Evolutionary conservation across 768 basidiomycete species (phyloP), one percentile per base, ranked within the genome.

Genomic region (Panaeolus cyanescens): DNA sequence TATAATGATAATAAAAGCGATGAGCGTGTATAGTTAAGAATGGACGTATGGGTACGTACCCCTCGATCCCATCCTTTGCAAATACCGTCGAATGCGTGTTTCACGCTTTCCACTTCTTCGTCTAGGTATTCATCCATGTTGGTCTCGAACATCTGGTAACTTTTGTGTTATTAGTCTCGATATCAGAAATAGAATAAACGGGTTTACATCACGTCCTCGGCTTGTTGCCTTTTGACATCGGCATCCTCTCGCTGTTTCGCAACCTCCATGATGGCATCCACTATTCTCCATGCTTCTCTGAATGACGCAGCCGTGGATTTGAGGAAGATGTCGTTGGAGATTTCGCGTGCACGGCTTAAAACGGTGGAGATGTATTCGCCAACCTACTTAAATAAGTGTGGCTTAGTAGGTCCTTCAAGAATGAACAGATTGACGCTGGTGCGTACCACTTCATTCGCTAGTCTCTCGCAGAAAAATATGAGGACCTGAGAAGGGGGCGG

Each of bases 91-190:
- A 97, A 85, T 0, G 82, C 77, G 4, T 80, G 82, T 68, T 94
- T 94, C 55, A 93, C 81, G 61, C 83, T 84, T 60, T 97, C 96
- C 5, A 90, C 83, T 72, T 99, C 96, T 70, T 98, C 95, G 62
- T 95, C 91, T 2, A 99, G 88, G 68, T 99, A 99, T 69, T 98
- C 96, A 70, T 97, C 96, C 93, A 99, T 97, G 72, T 96, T 92
- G 9, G 84, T 79, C 73, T 99, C 96, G 66, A 98, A 99, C 94
- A 98, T 97, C 50, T 83, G 85, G 72, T 93, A 96, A 12, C 95
- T 96, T 59, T 9, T 62, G 54, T 50, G 30, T 59, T 10, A 67
- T 63, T 54, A 70, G 65, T 19, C 19, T 15, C 4, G 25, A 42
- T 33, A 54, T n/a, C 22, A 55, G 58, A 59, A 54, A 12, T 42